A percentile compares a stretch with the other conserved stretches of the same genome.
These are phyloP conservation scores for Juncus inflexus DNA, from an alignment of 176 grass and related monocot species.

Conservation along the genomic window DNA sequence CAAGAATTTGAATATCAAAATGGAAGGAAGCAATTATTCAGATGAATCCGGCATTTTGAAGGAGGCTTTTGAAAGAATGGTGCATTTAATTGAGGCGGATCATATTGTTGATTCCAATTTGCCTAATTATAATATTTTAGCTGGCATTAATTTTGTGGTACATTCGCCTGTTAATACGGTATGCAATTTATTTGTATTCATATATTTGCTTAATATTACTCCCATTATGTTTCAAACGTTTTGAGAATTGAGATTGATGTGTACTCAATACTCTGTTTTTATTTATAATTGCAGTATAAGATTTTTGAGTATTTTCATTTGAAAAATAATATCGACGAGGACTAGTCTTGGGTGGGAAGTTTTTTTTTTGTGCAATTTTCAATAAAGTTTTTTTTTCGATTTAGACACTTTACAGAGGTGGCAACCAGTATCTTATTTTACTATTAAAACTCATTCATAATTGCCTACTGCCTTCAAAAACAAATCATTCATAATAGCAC, in stretches of 20 bases:
- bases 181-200: constrained; percentile 21
- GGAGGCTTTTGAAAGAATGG: constrained; percentile 70
- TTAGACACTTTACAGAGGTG: too few species aligned
- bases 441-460: too few species aligned
- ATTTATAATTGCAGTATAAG: too few species aligned
- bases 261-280: too few species aligned
- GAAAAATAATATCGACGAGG: too few species aligned
- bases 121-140: constrained; percentile 36
- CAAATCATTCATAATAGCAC: too few species aligned
- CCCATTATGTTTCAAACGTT: background rate
- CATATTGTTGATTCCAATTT: constrained; percentile 36
- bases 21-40: constrained; percentile 49
- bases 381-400: constrained; percentile 1
- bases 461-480: too few species aligned
- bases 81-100: constrained; percentile 46
- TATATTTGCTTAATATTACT: constrained; percentile 9
- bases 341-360: too few species aligned
- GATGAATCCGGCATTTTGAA: constrained; percentile 68
- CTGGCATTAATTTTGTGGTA: constrained; percentile 53
- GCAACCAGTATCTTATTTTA: too few species aligned
- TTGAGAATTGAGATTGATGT: too few species aligned
- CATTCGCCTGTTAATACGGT: constrained; percentile 55
- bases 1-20: constrained; percentile 56
- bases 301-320: too few species aligned
- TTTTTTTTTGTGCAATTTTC: background rate